Evolutionary conservation across 1,284 basidiomycete genomes (phyloP).

Genomic region (Trametes hirsuta): DNA sequence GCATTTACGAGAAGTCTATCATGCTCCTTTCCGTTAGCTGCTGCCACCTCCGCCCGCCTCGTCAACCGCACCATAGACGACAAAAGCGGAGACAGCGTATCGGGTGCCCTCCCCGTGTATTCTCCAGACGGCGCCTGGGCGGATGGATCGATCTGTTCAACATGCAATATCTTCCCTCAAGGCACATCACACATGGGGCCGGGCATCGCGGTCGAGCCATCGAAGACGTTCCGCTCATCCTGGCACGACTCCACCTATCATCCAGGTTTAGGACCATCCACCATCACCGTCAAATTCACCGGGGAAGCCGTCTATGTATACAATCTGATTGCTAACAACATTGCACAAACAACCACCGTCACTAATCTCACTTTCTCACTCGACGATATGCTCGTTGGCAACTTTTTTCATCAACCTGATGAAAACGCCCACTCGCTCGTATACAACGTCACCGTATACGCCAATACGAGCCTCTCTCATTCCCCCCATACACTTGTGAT

Average conservation of each 20-base stretch:
- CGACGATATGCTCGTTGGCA: background rate
- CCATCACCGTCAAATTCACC: background rate
- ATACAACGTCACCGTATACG: background rate
- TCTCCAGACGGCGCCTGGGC: background rate
- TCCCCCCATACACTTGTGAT: conserved; percentile 1
- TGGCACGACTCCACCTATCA: conserved; percentile 7
- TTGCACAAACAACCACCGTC: background rate
- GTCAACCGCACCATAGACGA: conserved; percentile 5
- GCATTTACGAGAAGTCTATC: background rate
- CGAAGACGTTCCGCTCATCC: background rate
- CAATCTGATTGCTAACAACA: conserved; percentile 8
- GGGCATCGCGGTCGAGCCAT: background rate
- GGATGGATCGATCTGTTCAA: background rate
- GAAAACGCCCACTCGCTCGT: background rate
- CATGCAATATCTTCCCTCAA: background rate
- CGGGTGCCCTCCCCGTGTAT: background rate
- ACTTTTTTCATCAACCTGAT: background rate
- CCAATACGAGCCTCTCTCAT: background rate
- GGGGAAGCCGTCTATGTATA: conserved; percentile 12
- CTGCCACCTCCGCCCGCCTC: background rate
- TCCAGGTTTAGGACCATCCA: background rate
- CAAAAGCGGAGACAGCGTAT: background rate
- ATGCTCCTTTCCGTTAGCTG: background rate
- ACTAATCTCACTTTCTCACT: conserved; percentile 8
- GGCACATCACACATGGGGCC: background rate